Conservation (phyloP, 805 yeast genomes). For the Zygoascus tannicola region DNA sequence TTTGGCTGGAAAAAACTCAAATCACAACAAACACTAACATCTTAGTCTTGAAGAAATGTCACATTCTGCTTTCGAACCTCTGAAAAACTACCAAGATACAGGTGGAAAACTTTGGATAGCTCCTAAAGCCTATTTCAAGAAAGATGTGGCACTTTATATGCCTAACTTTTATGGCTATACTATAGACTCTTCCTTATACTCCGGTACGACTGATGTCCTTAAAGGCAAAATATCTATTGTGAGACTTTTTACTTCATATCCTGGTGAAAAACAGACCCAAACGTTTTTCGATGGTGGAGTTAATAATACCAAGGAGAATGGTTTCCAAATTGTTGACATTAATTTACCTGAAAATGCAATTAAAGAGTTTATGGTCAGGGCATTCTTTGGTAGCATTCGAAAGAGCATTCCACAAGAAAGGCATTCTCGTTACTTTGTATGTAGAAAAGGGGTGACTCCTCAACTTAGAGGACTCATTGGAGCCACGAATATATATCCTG, state of each 20-base stretch:
- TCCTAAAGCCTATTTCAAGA: slow-evolving; percentile 69
- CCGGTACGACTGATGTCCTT: slow-evolving; percentile 32
- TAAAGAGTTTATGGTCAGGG: slow-evolving; percentile 54
- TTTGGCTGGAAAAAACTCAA: neutral
- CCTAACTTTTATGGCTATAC: slow-evolving; percentile 65
- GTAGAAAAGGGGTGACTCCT: slow-evolving; percentile 49
- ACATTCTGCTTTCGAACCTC: slow-evolving; percentile 58
- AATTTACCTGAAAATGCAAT: slow-evolving; percentile 65
- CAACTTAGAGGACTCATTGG: slow-evolving; percentile 49
- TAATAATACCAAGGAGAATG: slow-evolving; percentile 32
- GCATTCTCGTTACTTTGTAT: slow-evolving; percentile 52
- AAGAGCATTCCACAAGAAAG: slow-evolving; percentile 38
- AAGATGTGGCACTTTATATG: slow-evolving; percentile 65
- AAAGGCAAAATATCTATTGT: slow-evolving; percentile 51
- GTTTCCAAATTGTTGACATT: slow-evolving; percentile 65
- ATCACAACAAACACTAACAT: neutral
- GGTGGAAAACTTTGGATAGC: slow-evolving; percentile 78
- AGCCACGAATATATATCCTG: slow-evolving; percentile 70
- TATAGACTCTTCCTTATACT: slow-evolving; percentile 27
- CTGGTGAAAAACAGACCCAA: slow-evolving; percentile 60
- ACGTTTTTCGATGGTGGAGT: slow-evolving; percentile 45
- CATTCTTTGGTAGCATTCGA: slow-evolving; percentile 39
- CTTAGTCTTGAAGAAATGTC: slow-evolving; percentile 43
- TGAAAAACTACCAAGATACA: slow-evolving; percentile 57
- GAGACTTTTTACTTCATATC: slow-evolving; percentile 53